Conservation (phyloP, 2,329 filamentous ascomycete species). For the Colletotrichum sidae region DNA sequence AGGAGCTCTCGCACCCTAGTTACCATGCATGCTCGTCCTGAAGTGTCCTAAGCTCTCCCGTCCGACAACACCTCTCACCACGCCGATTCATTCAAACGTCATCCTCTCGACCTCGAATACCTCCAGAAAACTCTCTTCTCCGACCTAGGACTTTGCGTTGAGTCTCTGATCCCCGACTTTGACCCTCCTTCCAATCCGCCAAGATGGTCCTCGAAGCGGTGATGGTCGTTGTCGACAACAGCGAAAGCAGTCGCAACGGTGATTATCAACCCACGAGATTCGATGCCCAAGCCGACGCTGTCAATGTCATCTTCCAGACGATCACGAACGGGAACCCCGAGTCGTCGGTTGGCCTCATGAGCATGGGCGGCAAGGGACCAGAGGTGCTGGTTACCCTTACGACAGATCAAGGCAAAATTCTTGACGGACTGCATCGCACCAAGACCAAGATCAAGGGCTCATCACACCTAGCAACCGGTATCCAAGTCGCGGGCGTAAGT, state of each 20-base stretch:
- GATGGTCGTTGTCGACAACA: conserved; percentile 99
- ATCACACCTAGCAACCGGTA: conserved; percentile 89
- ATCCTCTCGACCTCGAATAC: background rate
- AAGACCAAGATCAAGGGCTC: conserved; percentile 90
- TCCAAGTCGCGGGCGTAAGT: conserved; percentile 93
- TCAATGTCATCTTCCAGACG: conserved; percentile 93
- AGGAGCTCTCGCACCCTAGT: conserved; percentile 39
- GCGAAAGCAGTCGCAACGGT: conserved; percentile 97
- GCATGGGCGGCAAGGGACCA: conserved; percentile 97
- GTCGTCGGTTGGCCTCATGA: conserved; percentile 97
- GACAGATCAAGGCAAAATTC: conserved; percentile 93
- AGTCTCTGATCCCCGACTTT: conserved; percentile 14
- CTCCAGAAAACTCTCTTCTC: background rate
- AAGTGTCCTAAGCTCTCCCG: conserved; percentile 38
- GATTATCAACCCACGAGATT: conserved; percentile 92
- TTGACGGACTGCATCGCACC: conserved; percentile 91
- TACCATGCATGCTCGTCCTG: conserved; percentile 40
- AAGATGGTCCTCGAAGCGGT: conserved; percentile 99
- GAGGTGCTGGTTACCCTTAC: conserved; percentile 97
- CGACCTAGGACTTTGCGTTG: background rate
- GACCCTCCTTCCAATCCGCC: conserved; percentile 50
- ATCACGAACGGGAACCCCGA: conserved; percentile 97
- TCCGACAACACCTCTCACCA: conserved; percentile 26
- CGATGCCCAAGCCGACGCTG: conserved; percentile 95
- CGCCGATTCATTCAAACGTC: background rate